Conservation (phyloP, 2,329 filamentous ascomycete genomes). For the Alternaria sp. region DNA sequence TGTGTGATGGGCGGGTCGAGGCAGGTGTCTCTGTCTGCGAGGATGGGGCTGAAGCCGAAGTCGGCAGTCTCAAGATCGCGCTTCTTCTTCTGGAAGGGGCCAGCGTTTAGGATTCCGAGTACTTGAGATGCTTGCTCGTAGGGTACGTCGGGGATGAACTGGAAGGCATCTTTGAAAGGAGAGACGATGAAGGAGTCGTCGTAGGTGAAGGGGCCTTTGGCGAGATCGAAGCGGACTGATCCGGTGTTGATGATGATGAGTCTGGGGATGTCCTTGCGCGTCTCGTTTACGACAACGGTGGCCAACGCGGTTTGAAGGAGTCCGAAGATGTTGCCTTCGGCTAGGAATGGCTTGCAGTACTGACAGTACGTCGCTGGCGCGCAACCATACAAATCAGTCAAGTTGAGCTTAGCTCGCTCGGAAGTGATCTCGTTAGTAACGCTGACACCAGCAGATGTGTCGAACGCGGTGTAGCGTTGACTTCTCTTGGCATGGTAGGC, state of each 20-base stretch:
- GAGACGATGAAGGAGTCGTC: constrained; percentile 62
- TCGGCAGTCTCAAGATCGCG: constrained; percentile 37
- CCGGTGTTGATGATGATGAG: constrained; percentile 68
- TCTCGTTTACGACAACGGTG: constrained; percentile 59
- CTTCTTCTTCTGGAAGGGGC: constrained; percentile 45
- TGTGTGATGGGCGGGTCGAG: constrained; percentile 54
- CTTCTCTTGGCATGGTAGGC: constrained; percentile 65
- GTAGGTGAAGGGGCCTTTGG: constrained; percentile 67
- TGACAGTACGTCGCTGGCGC: constrained; percentile 66
- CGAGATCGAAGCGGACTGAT: constrained; percentile 66
- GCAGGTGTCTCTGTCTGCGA: constrained; percentile 55
- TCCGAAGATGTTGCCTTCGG: constrained; percentile 61
- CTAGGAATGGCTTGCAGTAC: constrained; percentile 60
- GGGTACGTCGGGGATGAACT: constrained; percentile 61
- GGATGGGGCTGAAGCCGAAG: constrained; percentile 47
- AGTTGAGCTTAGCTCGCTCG: constrained; percentile 60
- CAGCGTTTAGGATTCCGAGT: constrained; percentile 54
- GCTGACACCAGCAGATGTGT: constrained; percentile 55
- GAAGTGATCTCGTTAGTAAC: constrained; percentile 60
- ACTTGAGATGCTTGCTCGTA: constrained; percentile 54
- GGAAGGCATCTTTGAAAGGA: constrained; percentile 61
- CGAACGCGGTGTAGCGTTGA: constrained; percentile 54
- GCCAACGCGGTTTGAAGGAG: constrained; percentile 60
- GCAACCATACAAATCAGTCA: constrained; percentile 65
- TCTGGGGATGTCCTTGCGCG: constrained; percentile 58